phyloP scores from a whole-genome alignment of 257 asterid genomes.

The Henckelia pumila region DNA sequence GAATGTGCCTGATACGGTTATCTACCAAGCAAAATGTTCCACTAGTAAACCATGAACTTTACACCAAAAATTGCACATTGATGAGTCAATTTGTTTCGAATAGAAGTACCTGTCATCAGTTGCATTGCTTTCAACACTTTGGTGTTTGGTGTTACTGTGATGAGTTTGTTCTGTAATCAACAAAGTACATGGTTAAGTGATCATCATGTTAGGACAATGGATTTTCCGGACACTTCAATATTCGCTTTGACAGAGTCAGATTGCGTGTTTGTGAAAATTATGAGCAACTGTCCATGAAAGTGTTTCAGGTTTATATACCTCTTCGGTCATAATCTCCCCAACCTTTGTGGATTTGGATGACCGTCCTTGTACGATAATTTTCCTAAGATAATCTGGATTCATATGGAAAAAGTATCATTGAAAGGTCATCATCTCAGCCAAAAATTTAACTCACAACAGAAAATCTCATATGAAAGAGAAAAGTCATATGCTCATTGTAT shows the following conservation, averaged over 20 bases:
- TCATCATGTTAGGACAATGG: no score
- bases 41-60: neutral
- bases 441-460: no score
- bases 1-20: constrained; percentile 95
- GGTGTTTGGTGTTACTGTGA: constrained; percentile 79
- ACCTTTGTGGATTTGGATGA: constrained; percentile 94
- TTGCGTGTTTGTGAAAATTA: no score
- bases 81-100: neutral
- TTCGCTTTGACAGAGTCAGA: constrained; percentile 1
- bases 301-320: constrained; percentile 42
- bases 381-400: constrained; percentile 82
- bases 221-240: neutral
- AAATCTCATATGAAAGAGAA: no score
- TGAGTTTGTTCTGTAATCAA: constrained; percentile 76
- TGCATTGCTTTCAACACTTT: constrained; percentile 96
- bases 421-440: neutral
- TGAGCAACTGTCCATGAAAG: neutral
- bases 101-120: constrained; percentile 74
- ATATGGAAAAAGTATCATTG: constrained; percentile 14
- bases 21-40: constrained; percentile 40
- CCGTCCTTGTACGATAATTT: constrained; percentile 90
- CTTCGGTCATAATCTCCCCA: constrained; percentile 98
- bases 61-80: neutral
- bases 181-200: neutral
- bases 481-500: no score